Base-by-base conservation (phyloP, 176 grass and related monocot genomes). In the Carex parvula region DNA sequence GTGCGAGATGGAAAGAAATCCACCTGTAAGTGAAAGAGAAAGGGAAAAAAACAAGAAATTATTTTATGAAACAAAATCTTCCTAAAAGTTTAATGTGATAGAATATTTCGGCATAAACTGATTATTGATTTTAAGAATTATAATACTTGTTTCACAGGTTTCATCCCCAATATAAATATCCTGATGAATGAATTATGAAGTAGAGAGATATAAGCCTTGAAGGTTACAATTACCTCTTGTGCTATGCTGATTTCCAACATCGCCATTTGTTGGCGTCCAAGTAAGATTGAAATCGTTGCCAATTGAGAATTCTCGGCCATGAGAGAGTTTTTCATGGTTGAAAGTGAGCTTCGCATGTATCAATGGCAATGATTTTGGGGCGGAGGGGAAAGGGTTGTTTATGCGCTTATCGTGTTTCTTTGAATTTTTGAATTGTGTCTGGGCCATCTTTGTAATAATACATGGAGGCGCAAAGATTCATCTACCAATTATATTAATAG, bases 371-470 rank as follows among this genome's bases (percentile, higher is more conserved):
- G 50, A 42, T 24, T 62, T 20, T 62, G 87, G 14, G 16, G 92
- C 69, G 29, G 77, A 79, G 0, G 90, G 94, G 35, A 97, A 97
- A 3, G 92, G 94, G 78, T 94, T 94, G 90, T 97, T 97, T 86
- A 97, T 65, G 85, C 76, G 92, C 24, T 80, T 58, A 72, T 88
- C 84, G 84, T 92, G 89, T 82, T 91, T 97, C 78, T 92, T 94
- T 33, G 84, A 63, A n/a, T 79, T 89, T 78, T 83, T 92, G 21
- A 44, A 61, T 59, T 78, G 60, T 82, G 20, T 50, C 54, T 82
- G 60, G 53, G 60, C 61, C 80, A 82, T 82, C 80, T 82, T 82
- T 82, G 60, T 82, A 64, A 21, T 67, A 82, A 37, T 1, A 80
- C 6, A 33, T 80, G 15, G 14, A 17, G 30, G 0, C 8, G 42